Base-by-base conservation (phyloP, 768 basidiomycete species). In the Hypholoma fasciculare region DNA sequence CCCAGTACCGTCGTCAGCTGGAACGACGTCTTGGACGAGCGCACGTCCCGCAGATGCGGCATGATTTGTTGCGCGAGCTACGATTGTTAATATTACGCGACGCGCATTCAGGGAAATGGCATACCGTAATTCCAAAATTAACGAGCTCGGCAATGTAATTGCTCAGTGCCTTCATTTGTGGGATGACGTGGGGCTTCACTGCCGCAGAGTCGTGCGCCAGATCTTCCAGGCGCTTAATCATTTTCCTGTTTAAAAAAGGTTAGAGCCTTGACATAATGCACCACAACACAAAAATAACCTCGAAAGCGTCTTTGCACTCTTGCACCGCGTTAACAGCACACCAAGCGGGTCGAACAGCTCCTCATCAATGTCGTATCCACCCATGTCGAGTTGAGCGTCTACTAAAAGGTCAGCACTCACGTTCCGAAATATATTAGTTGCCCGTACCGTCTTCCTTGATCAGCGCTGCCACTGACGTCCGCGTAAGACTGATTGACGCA, bases 1-100 rank as follows among this genome's bases (percentile, higher is more conserved):
- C 77, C 76, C 37, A 95, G 73, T 11, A 97, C 82, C 0, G 84
- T 83, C 1, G 82, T 74, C 53, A 97, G 72, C 65, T 90, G 83
- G 80, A 98, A 90, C 1, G 93, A 69, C 19, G 84, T 76, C 73
- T 96, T 96, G 42, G 88, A 82, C 12, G 82, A 75, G 46, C 94
- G 87, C 14, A 91, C 85, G 52, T 96, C 92, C 54, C 83, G 79
- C n/a, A 94, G 75, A 69, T 98, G 91, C 0, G 87, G 88, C 76
- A 91, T 90, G 36, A 94, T 89, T 68, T 87, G 82, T 79, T 96
- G 94, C 0, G 96, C 95, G 48, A 98, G 83, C 93, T 96, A 52
- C 0, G 57, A 34, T 23, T 20, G 59, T 56, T 23, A 19, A 52
- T 20, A 14, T 40, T 20, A 30, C 44, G 52, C 54, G 27, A 37